phyloP scores from a whole-genome alignment of 1,284 basidiomycete genomes.

The Coniophora puteana region DNA sequence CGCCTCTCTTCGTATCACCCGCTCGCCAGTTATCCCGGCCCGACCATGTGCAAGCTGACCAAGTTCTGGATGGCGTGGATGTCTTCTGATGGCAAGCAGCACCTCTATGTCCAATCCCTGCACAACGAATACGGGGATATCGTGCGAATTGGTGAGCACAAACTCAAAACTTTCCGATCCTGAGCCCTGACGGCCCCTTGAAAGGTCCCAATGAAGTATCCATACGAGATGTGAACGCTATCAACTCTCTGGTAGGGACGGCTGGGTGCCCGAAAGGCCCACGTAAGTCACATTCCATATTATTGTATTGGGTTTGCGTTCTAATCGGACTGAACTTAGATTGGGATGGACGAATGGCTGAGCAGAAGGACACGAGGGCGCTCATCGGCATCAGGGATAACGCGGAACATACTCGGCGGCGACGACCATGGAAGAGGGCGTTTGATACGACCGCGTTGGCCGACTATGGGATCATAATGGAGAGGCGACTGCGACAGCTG shows the following conservation, averaged over 20 bases:
- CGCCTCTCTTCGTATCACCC: constrained; percentile 34
- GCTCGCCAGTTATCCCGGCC: constrained; percentile 29
- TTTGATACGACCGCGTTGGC: constrained; percentile 47
- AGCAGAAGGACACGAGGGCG: constrained; percentile 22
- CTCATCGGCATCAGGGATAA: constrained; percentile 31
- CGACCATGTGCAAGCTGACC: constrained; percentile 27
- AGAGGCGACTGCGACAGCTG: constrained; percentile 35
- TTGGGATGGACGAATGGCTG: constrained; percentile 30
- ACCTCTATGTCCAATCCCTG: constrained; percentile 27
- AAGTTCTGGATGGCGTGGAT: constrained; percentile 34
- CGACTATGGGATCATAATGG: constrained; percentile 46
- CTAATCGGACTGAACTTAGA: constrained; percentile 14
- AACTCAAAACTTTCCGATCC: constrained; percentile 6
- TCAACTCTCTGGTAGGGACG: constrained; percentile 42
- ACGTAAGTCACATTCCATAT: constrained; percentile 32
- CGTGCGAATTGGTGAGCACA: constrained; percentile 29
- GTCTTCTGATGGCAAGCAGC: constrained; percentile 28
- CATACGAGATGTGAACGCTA: constrained; percentile 37
- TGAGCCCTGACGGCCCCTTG: background rate
- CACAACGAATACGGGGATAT: constrained; percentile 33
- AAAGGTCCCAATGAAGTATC: constrained; percentile 57
- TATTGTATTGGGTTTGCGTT: background rate
- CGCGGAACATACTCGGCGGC: constrained; percentile 40
- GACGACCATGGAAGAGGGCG: constrained; percentile 50
- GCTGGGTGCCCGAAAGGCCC: constrained; percentile 48